Base-by-base conservation (phyloP, 2,329 filamentous ascomycete species). In the Annulohypoxylon truncatum region DNA sequence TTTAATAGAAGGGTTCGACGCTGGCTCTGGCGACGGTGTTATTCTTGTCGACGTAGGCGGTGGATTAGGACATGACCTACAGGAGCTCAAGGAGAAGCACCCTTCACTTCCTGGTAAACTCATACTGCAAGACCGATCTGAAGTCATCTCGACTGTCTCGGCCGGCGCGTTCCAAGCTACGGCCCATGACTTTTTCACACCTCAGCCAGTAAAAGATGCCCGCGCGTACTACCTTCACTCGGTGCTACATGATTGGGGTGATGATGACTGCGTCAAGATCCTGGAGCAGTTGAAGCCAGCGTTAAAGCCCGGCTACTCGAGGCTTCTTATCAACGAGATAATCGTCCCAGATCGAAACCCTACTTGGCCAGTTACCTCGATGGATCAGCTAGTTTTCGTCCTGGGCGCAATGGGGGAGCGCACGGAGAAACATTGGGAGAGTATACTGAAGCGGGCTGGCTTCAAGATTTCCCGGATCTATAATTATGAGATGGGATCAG, bases 11-110 rank as follows among this genome's bases (percentile, higher is more conserved):
- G 71, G 73, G 0, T 71, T 73, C 5, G 66, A 67, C 0, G 33
- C 22, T n/a, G 26, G 28, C 0, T 29, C 67, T 9, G 66, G 51
- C 6, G 73, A 77, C 5, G 76, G 74, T 0, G 73, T 76, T 3
- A 72, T 82, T 7, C 60, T 81, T 12, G 79, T 82, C 4, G 80
- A 82, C 40, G 72, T 82, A 1, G 80, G 80, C 1, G 80, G 80
- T 0, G 80, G 79, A 44, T 71, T 76, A 40, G 80, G 80, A 0
- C 80, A 82, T 58, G 79, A 81, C 29, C 61, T 80, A 9, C 57
- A 64, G 12, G 71, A 71, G n/a, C 76, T 82, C 28, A 72, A 73
- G 8, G 64, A 74, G 28, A 72, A 68, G 33, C 69, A 77, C 53
- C 71, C 74, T 1, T 55, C 75, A 13, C 44, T 77, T 4, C 76